Evolutionary conservation across 371 early-diverging fungal species (phyloP), one percentile per base, ranked within the genome.

Genomic region (Furculomyces boomerangus): DNA sequence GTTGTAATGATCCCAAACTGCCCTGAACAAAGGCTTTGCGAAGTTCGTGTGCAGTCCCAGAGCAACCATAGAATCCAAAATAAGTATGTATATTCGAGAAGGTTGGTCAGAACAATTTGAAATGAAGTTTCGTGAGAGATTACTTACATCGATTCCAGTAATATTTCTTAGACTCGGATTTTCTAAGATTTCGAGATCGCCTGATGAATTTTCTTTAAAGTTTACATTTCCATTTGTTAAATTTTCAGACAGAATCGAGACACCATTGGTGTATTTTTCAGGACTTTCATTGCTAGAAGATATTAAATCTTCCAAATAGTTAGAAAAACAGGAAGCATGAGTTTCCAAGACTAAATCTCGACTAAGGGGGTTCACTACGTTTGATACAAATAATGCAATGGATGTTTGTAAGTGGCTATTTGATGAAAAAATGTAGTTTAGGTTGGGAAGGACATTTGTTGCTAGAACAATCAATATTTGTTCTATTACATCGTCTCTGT

Each of bases 341-440:
- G 18, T 51, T 18, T 30, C 37, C 5, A 51, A 7, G 2, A 32
- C 3, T 35, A 51, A 28, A 8, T 30, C 30, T 24, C 24, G 27
- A 26, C 18, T 32, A 18, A 51, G 14, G 3, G 52, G 32, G 39
- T 13, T 20, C 16, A 39, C 25, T 7, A 51, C 13, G 32, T 51
- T 30, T 18, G 2, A 10, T 2, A 51, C 52, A 51, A 51, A 32
- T 2, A 30, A 13, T 8, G 10, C 24, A 2, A 35, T 35, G 14
- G 31, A 24, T 24, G 10, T 3, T n/a, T 13, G 25, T 31, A 18
- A 31, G 28, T 22, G 18, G 8, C 3, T 22, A 5, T 2, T 31
- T 37, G 84, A 86, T 14, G 72, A 71, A 31, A 83, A 59, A 30
- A 78, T 50, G 28, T 67, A 65, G 3, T 78, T 68, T 27, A 84